Conservation (phyloP, 495 filamentous ascomycete genomes). For the Hyaloscypha variabilis region DNA sequence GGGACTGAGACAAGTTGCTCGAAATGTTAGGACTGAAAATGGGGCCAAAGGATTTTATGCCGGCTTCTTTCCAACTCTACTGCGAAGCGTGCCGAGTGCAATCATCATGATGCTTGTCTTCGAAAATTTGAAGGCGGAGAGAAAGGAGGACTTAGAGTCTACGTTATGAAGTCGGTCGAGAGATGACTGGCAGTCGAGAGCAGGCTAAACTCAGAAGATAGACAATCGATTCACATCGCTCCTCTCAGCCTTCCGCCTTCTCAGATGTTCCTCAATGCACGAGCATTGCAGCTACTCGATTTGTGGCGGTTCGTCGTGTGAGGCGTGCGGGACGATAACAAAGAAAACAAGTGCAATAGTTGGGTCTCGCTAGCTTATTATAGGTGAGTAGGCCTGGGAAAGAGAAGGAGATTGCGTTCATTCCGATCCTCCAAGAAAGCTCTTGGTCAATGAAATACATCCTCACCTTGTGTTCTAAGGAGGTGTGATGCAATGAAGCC, state of each 20-base stretch:
- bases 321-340: no score
- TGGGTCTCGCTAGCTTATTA: no score
- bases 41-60: slow-evolving; percentile 21
- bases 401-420: no score
- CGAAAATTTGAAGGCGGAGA: slow-evolving; percentile 22
- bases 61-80: slow-evolving; percentile 16
- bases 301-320: no score
- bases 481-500: no score
- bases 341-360: no score
- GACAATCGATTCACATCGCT: background rate
- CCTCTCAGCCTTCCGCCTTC: background rate
- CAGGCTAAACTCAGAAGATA: background rate
- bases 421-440: no score
- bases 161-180: background rate
- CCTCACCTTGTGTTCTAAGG: no score
- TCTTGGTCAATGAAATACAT: no score
- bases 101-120: slow-evolving; percentile 26
- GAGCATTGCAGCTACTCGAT: no score
- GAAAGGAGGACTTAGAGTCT: slow-evolving; percentile 4
- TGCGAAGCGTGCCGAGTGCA: slow-evolving; percentile 23
- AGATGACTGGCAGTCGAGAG: background rate
- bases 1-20: slow-evolving; percentile 15
- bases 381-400: no score
- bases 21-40: slow-evolving; percentile 22
- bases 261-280: background rate